phyloP scores from a whole-genome alignment of 2,329 filamentous ascomycete genomes.

The Xylaria sp. region DNA sequence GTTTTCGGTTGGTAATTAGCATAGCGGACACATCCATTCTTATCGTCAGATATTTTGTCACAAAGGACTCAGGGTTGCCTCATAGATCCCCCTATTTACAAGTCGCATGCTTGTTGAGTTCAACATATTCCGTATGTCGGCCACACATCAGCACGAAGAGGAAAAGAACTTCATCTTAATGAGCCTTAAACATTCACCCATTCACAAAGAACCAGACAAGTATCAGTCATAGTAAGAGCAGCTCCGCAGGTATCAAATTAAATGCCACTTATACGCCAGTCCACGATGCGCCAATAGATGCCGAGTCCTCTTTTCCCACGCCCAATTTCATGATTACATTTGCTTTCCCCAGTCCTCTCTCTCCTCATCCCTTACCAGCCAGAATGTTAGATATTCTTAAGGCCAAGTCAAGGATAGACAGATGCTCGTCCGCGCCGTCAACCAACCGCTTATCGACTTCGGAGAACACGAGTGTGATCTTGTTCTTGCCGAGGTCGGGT shows the following conservation, averaged over 20 bases:
- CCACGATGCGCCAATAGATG: conserved; percentile 1
- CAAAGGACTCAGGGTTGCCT: too few relatives aligned
- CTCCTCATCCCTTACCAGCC: conserved; percentile 36
- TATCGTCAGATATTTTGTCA: too few relatives aligned
- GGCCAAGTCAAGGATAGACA: conserved; percentile 80
- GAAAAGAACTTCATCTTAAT: too few relatives aligned
- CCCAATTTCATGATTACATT: background rate
- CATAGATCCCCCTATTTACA: too few relatives aligned
- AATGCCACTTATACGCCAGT: background rate
- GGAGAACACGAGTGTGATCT: conserved; percentile 83
- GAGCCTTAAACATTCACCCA: background rate
- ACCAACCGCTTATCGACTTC: conserved; percentile 91
- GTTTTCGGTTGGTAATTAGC: too few relatives aligned
- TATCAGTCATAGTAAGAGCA: background rate
- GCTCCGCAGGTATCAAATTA: background rate
- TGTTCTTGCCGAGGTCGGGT: conserved; percentile 80
- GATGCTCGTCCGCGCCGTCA: conserved; percentile 91
- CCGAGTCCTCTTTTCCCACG: conserved; percentile 2
- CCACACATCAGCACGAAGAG: too few relatives aligned
- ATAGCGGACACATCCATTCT: too few relatives aligned
- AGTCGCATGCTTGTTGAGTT: too few relatives aligned
- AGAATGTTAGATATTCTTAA: conserved; percentile 75
- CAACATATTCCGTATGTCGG: too few relatives aligned
- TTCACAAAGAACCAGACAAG: background rate
- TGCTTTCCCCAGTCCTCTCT: conserved; percentile 1